Evolutionary conservation across 2,329 filamentous ascomycete species (phyloP).

Genomic region (Diplodia sapinea): DNA sequence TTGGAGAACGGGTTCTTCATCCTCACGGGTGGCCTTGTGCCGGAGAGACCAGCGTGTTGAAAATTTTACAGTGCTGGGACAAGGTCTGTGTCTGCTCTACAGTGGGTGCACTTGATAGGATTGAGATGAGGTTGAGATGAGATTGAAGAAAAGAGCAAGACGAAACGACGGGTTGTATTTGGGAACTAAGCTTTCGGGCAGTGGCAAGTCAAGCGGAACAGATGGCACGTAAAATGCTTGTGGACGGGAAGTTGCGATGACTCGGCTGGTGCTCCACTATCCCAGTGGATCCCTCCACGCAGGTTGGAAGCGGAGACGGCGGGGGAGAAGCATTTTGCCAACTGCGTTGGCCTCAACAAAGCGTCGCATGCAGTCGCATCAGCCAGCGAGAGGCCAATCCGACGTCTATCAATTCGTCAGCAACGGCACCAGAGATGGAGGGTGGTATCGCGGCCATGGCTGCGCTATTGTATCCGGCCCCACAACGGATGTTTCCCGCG

Average conservation of each 20-base stretch:
- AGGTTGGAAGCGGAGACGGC: background rate
- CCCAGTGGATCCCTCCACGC: background rate
- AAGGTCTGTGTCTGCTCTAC: background rate
- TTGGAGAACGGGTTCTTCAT: slow-evolving; percentile 21
- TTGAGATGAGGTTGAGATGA: background rate
- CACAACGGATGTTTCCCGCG: slow-evolving; percentile 13
- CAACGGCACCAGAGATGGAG: background rate
- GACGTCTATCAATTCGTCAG: slow-evolving; percentile 22
- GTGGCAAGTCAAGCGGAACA: background rate
- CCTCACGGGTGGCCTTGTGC: background rate
- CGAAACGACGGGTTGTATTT: slow-evolving; percentile 15
- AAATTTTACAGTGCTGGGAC: background rate
- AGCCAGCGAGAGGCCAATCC: background rate
- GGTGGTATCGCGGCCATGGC: background rate
- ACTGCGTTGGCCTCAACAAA: slow-evolving; percentile 15
- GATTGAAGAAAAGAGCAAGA: slow-evolving; percentile 2
- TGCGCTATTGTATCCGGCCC: background rate
- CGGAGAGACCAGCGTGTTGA: background rate
- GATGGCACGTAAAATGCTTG: slow-evolving; percentile 11
- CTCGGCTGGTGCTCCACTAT: slow-evolving; percentile 12
- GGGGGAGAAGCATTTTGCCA: slow-evolving; percentile 27
- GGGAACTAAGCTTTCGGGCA: background rate
- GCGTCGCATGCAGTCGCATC: background rate
- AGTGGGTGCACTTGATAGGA: no score
- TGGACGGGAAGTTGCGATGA: background rate